A percentile compares a stretch with the other conserved stretches of the same genome.
phyloP scores from a whole-genome alignment of 805 yeast genomes.

The Tetrapisispora fleetii region DNA sequence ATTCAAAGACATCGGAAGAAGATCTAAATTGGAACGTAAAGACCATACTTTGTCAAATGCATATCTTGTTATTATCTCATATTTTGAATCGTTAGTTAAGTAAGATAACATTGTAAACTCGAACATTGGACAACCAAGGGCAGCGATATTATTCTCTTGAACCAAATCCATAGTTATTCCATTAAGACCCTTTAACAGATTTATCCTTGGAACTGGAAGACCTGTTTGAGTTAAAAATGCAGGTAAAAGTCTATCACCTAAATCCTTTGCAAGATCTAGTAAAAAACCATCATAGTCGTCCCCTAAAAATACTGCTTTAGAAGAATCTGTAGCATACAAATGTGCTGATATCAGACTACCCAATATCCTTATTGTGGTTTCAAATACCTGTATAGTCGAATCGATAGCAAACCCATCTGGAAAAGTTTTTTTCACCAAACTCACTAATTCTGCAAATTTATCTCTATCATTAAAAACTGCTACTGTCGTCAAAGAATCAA shows the following conservation, averaged over 20 bases:
- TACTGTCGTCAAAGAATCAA: conserved; percentile 73
- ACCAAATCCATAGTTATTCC: conserved; percentile 36
- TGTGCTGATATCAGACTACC: conserved; percentile 81
- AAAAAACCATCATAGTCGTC: conserved; percentile 59
- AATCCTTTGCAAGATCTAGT: conserved; percentile 59
- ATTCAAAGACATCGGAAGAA: conserved; percentile 72
- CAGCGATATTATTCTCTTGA: conserved; percentile 75
- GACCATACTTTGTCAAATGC: conserved; percentile 69
- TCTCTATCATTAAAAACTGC: conserved; percentile 59
- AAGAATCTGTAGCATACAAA: conserved; percentile 47
- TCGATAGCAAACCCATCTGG: conserved; percentile 40
- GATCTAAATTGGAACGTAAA: conserved; percentile 46
- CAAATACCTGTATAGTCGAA: conserved; percentile 79
- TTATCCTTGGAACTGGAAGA: conserved; percentile 74
- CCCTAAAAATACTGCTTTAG: conserved; percentile 31
- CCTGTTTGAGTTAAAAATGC: conserved; percentile 58
- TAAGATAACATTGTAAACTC: conserved; percentile 71
- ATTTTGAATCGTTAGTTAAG: conserved; percentile 63
- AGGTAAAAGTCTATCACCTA: conserved; percentile 61
- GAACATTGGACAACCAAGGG: conserved; percentile 73
- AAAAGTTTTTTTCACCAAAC: conserved; percentile 31
- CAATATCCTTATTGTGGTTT: conserved; percentile 67
- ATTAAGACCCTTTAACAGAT: conserved; percentile 37
- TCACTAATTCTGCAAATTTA: conserved; percentile 40
- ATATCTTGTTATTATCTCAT: conserved; percentile 48